phyloP scores from a whole-genome alignment of 2,329 filamentous ascomycete species.

The Ilyonectria robusta region DNA sequence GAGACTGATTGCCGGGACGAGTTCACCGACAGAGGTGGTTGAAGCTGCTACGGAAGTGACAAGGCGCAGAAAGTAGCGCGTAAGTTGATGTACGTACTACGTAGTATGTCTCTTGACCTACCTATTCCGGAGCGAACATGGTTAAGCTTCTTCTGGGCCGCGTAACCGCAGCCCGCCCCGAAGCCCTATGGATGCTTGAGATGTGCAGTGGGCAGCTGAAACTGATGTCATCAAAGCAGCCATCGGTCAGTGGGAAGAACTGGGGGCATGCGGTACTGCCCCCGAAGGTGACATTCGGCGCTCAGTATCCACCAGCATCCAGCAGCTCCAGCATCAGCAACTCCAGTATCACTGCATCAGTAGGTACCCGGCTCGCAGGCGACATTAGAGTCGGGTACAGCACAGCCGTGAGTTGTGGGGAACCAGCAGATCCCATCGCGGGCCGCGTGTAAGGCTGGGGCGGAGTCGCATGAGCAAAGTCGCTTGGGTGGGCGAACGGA shows the following conservation, averaged over 20 bases:
- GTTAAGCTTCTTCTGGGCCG: slow-evolving; percentile 36
- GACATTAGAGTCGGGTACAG: slow-evolving; percentile 13
- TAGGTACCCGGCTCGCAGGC: neutral
- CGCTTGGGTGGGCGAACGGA: neutral
- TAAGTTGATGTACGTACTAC: neutral
- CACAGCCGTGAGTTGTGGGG: slow-evolving; percentile 45
- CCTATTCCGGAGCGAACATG: slow-evolving; percentile 10
- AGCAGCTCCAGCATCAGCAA: neutral
- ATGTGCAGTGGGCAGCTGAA: slow-evolving; percentile 37
- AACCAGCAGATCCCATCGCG: slow-evolving; percentile 37
- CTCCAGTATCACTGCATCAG: neutral
- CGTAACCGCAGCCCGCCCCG: slow-evolving; percentile 21
- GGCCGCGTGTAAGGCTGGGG: slow-evolving; percentile 49
- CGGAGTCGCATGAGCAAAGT: slow-evolving; percentile 27
- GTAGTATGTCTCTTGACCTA: slow-evolving; percentile 11
- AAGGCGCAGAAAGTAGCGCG: neutral
- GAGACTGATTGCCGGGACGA: neutral
- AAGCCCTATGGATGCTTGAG: slow-evolving; percentile 24
- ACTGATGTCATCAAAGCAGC: slow-evolving; percentile 42
- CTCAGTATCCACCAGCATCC: neutral
- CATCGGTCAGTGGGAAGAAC: slow-evolving; percentile 19
- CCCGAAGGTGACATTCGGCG: neutral
- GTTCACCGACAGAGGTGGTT: neutral
- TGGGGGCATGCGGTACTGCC: neutral
- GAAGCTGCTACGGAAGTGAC: neutral